phyloP scores from a whole-genome alignment of 768 basidiomycete genomes.

The Russula griseocarnosa region DNA sequence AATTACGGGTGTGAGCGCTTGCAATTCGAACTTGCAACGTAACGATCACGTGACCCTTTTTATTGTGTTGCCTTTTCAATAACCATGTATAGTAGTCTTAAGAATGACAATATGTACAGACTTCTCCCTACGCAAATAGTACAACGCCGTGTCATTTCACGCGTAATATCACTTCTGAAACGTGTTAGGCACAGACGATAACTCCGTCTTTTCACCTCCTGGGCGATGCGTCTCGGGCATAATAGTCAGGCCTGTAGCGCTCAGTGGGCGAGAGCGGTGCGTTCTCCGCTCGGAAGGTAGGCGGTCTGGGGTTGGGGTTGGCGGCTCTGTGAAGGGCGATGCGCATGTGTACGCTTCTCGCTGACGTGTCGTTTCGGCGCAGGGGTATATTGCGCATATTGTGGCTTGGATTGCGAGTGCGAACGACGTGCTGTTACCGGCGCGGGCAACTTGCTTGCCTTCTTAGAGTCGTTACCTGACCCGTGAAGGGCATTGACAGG shows the following conservation, averaged over 20 bases:
- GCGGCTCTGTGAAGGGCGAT: conserved; percentile 13
- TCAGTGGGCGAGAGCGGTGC: conserved; percentile 23
- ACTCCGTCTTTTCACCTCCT: conserved; percentile 31
- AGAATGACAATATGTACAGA: conserved; percentile 5
- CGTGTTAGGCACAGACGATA: neutral
- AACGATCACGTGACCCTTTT: conserved; percentile 13
- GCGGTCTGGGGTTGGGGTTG: conserved; percentile 28
- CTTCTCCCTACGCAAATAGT: conserved; percentile 1
- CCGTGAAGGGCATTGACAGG: conserved; percentile 70
- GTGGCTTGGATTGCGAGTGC: conserved; percentile 19
- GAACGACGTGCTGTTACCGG: conserved; percentile 38
- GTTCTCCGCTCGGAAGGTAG: conserved; percentile 12
- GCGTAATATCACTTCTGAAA: conserved; percentile 1
- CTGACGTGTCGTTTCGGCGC: conserved; percentile 23
- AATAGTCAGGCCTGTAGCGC: conserved; percentile 32
- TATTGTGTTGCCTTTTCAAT: neutral
- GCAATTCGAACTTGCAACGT: neutral
- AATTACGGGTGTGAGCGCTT: neutral
- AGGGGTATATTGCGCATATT: neutral
- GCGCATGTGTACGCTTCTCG: conserved; percentile 16
- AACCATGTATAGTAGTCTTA: conserved; percentile 5
- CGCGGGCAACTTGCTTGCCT: conserved; percentile 40
- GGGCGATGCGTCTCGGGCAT: conserved; percentile 36
- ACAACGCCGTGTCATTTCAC: conserved; percentile 10
- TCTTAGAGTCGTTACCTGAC: conserved; percentile 45